phyloP scores from a whole-genome alignment of 2,329 filamentous ascomycete species.

The Talaromyces atroroseus region DNA sequence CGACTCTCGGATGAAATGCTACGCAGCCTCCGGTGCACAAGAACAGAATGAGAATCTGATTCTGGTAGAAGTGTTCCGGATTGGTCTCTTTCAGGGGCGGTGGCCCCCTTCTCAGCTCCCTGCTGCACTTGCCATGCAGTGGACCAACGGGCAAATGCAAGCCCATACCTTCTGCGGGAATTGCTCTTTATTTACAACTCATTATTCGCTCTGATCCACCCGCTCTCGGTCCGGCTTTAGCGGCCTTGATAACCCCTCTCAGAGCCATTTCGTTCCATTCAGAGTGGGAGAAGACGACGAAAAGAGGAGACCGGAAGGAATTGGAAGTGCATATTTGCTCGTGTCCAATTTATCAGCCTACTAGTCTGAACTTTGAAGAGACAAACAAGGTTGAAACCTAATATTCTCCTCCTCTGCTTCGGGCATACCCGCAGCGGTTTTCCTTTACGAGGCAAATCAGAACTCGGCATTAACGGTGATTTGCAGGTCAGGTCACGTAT shows the following conservation, averaged over 20 bases:
- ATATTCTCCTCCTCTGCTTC: constrained; percentile 1
- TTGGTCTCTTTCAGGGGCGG: constrained; percentile 74
- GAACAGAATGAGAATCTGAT: constrained; percentile 61
- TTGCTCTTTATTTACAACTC: constrained; percentile 1
- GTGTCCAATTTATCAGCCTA: constrained; percentile 1
- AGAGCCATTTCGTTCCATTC: background rate
- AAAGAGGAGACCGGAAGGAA: background rate
- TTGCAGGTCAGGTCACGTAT: constrained; percentile 64
- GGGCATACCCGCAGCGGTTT: constrained; percentile 11
- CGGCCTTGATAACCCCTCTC: constrained; percentile 8
- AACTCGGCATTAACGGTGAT: constrained; percentile 6
- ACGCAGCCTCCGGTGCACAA: constrained; percentile 56
- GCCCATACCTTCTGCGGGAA: background rate
- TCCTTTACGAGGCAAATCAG: constrained; percentile 6
- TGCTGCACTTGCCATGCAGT: background rate
- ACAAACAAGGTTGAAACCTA: constrained; percentile 2
- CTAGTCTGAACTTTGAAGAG: background rate
- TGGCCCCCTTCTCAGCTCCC: constrained; percentile 2
- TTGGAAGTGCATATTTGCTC: background rate
- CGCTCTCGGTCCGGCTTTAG: constrained; percentile 14
- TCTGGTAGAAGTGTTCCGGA: constrained; percentile 57
- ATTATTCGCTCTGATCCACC: constrained; percentile 12
- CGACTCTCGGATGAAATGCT: constrained; percentile 63
- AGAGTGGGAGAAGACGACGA: background rate
- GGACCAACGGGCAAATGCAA: background rate